Base-by-base conservation (phyloP, 2,329 filamentous ascomycete genomes). In the Teratosphaeria nubilosa region DNA sequence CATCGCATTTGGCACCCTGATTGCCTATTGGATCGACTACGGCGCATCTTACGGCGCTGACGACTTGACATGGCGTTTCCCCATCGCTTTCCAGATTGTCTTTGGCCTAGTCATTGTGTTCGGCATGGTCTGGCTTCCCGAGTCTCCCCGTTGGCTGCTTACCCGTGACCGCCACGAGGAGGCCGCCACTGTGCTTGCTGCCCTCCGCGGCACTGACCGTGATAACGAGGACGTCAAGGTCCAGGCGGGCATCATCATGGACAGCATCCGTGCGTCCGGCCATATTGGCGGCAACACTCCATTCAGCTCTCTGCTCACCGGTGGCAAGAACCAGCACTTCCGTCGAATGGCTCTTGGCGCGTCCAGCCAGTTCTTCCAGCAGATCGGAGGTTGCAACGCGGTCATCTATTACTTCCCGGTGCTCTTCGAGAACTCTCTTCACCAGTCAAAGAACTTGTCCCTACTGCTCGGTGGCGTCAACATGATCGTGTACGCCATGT, bases 181-280 rank as follows among this genome's bases (percentile, higher is more conserved):
- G 64, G 80, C 73, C 53, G 74, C 75, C 48, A 73, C 74, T 20
- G 78, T 81, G 14, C 76, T 82, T 32, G 77, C 79, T 13, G 78
- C 78, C 5, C 75, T 82, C 5, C 73, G 72, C 53, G 77, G 77
- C 11, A 68, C 70, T 25, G 65, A 80, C 53, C 59, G 61, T 80
- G 77, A 84, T 53, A 78, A 81, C 62, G 73, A 77, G 9, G 80
- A 86, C 66, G 84, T 84, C 2, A 76, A 79, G 52, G 67, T 79
- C 10, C 82, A 88, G 71, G 79, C 81, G 65, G 81, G 85, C 56
- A 83, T 87, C 0, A 85, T 88, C n/a, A 73, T 83, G n/a, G 86
- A 91, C 65, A 71, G 71, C 57, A 75, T 77, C 58, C 69, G 70
- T 13, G 73, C 72, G 5, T 73, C 74, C 20, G 74, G 74, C 31